Evolutionary conservation across 257 asterid species (phyloP), one percentile per base, ranked within the genome.

Genomic region (Paulownia fortunei): DNA sequence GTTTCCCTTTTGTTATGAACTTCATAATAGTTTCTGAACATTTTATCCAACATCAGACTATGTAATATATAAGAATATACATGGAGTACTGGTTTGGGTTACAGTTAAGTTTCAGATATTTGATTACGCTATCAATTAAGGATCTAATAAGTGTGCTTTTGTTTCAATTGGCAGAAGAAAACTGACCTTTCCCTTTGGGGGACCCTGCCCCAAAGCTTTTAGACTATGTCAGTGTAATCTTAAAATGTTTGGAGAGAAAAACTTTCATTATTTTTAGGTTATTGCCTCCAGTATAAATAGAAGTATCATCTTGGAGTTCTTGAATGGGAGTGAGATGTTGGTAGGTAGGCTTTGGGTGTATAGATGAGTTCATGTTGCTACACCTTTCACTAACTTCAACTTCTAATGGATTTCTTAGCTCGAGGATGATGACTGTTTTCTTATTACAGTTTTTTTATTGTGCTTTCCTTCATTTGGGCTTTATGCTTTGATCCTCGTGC

Each of bases 401-500:
- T 58, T 73, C 59, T 58, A 41, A 41, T 39, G 68, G 37, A 32
- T 51, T 52, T 52, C 61, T 32, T 41, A 56, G 64, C 23, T 47
- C 6, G 18, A 16, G 37, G 42, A 18, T 19, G 27, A 68, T 80
- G 67, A 47, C 61, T 2, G 23, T 23, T 61, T 82, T 67, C 32
- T 58, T 16, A 3, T 30, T 23, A 13, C 15, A 44, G n/a, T 60
- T 23, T 24, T 60, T 18, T 16, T 73, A 6, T 11, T 47, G 23
- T 41, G 15, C 13, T 42, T 41, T 62, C 15, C 41, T 56, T 46
- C 16, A 3, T 73, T 19, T 36, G 15, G 10, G 52, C 37, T 59
- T 55, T 18, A 6, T 19, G 32, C 41, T 66, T 47, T 82, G 44
- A 30, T 73, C 21, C 62, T 75, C 7, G 21, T 83, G 82, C 95